Base-by-base conservation (phyloP, 2,329 filamentous ascomycete genomes). In the Alternaria triticina region DNA sequence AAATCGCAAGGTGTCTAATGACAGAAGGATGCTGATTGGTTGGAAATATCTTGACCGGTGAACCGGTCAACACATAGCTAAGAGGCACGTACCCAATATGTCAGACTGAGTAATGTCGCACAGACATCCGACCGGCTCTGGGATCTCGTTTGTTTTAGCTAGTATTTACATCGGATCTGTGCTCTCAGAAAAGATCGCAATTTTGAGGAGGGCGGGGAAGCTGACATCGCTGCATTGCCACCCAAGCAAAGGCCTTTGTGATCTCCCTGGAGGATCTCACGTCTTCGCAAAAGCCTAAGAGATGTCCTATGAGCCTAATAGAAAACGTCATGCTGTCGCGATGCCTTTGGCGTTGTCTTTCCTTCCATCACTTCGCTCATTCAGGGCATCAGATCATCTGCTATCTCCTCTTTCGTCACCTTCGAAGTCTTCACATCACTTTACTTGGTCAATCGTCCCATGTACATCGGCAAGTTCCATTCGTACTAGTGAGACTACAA, bases 21-120 rank as follows among this genome's bases (percentile, higher is more conserved):
- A 11, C 33, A 17, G 12, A 23, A 20, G 6, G 36, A 25, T 36
- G 36, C 30, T 68, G 54, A 70, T 69, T 69, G 68, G 68, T 23
- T 25, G 1, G 33, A 17, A n/a, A 15, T 8, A 3, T 43, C 20
- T 49, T 62, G 59, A 66, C 64, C 64, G 64, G 64, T 64, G n/a
- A n/a, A 59, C 61, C 57, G 17, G 44, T 49, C 46, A 58, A 30
- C 23, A 20, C 12, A 22, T 12, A 47, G n/a, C 22, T 25, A 15
- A 22, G 30, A 43, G 9, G 44, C 54, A 56, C 54, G 20, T 47
- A 47, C 30, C 25, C 17, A 22, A 33, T 50, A 43, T 36, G 30
- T 51, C 23, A 40, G 36, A 49, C 17, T 25, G 33, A 50, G 27
- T 47, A 46, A 61, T 36, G 27, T 51, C 45, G 36, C 54, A 61